Conservation (phyloP, 352 stramenopile genomes). For the Sclerospora graminicola region DNA sequence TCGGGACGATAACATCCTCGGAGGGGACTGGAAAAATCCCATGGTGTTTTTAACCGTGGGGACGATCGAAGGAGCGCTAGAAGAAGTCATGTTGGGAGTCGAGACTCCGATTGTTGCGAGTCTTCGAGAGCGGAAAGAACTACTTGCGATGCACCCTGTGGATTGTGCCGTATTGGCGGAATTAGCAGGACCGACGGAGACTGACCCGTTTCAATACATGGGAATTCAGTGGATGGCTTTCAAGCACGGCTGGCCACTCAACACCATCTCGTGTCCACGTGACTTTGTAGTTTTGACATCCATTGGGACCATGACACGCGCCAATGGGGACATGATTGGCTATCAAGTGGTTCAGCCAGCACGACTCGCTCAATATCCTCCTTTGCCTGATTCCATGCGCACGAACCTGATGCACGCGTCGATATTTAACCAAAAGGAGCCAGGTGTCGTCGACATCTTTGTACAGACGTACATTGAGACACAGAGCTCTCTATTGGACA, state of each 20-base stretch:
- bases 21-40: slow-evolving; percentile 17
- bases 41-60: slow-evolving; percentile 17
- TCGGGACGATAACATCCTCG: slow-evolving; percentile 16
- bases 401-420: slow-evolving; percentile 13
- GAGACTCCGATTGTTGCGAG: slow-evolving; percentile 14
- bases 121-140: slow-evolving; percentile 20
- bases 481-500: slow-evolving; percentile 9
- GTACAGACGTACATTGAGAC: slow-evolving; percentile 19
- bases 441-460: slow-evolving; percentile 17
- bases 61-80: slow-evolving; percentile 8
- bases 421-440: slow-evolving; percentile 17
- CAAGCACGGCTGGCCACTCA: slow-evolving; percentile 14
- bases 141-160: slow-evolving; percentile 10
- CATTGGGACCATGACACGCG: slow-evolving; percentile 19
- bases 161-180: slow-evolving; percentile 22
- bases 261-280: slow-evolving; percentile 17
- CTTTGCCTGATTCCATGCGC: slow-evolving; percentile 15
- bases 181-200: slow-evolving; percentile 18
- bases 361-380: slow-evolving; percentile 12
- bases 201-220: slow-evolving; percentile 28
- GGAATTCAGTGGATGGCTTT: slow-evolving; percentile 26
- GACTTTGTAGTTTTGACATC: slow-evolving; percentile 25
- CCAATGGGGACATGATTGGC: slow-evolving; percentile 25
- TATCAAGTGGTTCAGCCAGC: slow-evolving; percentile 43
- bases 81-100: slow-evolving; percentile 24